A percentile compares a stretch with the other conserved stretches of the same genome.
phyloP scores from a whole-genome alignment of 2,329 filamentous ascomycete genomes.

The Penicillium rolfsii region DNA sequence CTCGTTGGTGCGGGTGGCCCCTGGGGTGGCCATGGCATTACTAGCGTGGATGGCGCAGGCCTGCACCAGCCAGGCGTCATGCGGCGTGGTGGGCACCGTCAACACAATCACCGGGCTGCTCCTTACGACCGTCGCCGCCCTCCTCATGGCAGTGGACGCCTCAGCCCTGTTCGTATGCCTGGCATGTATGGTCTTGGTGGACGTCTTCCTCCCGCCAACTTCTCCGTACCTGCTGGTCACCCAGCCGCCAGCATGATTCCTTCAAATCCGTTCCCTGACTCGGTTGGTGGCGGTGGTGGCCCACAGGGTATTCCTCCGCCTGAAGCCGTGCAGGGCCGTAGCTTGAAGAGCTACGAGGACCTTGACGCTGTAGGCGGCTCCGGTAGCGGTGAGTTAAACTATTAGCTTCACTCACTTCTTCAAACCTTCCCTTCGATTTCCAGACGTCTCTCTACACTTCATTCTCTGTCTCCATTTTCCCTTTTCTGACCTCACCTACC shows the following conservation, averaged over 20 bases:
- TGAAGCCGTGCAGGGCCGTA: conserved; percentile 89
- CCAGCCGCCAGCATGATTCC: conserved; percentile 45
- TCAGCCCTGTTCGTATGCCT: conserved; percentile 45
- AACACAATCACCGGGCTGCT: conserved; percentile 63
- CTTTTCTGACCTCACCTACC: neutral
- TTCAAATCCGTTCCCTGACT: conserved; percentile 51
- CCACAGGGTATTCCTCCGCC: conserved; percentile 76
- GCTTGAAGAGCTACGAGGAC: conserved; percentile 96
- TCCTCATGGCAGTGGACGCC: conserved; percentile 52
- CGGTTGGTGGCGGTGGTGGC: conserved; percentile 65
- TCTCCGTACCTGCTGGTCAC: conserved; percentile 42
- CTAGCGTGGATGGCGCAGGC: conserved; percentile 44
- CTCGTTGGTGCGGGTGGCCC: conserved; percentile 37
- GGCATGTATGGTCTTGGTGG: conserved; percentile 41
- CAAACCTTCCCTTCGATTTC: neutral
- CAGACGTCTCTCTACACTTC: neutral
- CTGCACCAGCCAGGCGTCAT: conserved; percentile 66
- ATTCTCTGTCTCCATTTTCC: conserved; percentile 6
- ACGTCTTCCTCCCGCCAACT: conserved; percentile 36
- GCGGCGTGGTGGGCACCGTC: conserved; percentile 67
- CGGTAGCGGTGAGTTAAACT: conserved; percentile 85
- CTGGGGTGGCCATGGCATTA: conserved; percentile 39
- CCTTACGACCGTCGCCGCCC: conserved; percentile 70
- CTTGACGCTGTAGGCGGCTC: conserved; percentile 79
- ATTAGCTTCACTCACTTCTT: conserved; percentile 55